A percentile compares a stretch with the other conserved stretches of the same genome.
Conservation (phyloP, 768 basidiomycete genomes). For the Boletus subcaerulescens region DNA sequence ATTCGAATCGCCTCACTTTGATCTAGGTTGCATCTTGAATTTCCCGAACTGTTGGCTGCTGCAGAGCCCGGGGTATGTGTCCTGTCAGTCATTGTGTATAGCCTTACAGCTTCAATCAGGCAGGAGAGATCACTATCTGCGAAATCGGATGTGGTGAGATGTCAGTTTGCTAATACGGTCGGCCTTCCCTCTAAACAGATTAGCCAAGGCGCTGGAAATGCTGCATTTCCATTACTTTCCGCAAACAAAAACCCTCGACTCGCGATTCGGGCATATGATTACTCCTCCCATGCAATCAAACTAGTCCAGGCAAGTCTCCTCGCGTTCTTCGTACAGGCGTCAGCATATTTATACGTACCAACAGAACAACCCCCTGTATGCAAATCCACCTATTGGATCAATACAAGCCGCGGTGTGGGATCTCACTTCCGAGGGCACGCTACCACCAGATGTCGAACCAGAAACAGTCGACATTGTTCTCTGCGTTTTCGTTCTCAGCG, state of each 20-base stretch:
- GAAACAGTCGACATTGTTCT: conserved; percentile 82
- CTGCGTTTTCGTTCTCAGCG: conserved; percentile 93
- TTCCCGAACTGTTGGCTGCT: conserved; percentile 78
- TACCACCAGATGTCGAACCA: conserved; percentile 63
- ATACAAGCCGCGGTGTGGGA: conserved; percentile 91
- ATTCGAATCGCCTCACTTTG: not conserved
- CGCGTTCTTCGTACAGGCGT: not conserved
- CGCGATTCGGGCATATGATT: conserved; percentile 81
- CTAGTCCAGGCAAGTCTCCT: conserved; percentile 68
- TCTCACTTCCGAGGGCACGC: conserved; percentile 57
- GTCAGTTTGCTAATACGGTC: not conserved
- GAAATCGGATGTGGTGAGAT: conserved; percentile 88
- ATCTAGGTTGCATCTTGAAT: conserved; percentile 85
- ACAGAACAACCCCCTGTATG: conserved; percentile 73
- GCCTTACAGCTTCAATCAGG: conserved; percentile 42
- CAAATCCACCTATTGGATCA: conserved; percentile 59
- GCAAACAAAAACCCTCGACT: conserved; percentile 80
- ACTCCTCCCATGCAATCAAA: conserved; percentile 83
- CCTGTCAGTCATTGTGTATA: not conserved
- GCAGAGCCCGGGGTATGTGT: conserved; percentile 58
- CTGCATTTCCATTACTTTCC: conserved; percentile 84
- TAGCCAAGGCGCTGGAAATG: conserved; percentile 83
- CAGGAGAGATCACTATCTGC: conserved; percentile 70
- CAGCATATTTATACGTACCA: not conserved
- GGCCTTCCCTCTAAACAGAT: not conserved